These are phyloP conservation scores for Cicer bijugum DNA, from an alignment of 306 rosid species.

Conservation along the genomic window DNA sequence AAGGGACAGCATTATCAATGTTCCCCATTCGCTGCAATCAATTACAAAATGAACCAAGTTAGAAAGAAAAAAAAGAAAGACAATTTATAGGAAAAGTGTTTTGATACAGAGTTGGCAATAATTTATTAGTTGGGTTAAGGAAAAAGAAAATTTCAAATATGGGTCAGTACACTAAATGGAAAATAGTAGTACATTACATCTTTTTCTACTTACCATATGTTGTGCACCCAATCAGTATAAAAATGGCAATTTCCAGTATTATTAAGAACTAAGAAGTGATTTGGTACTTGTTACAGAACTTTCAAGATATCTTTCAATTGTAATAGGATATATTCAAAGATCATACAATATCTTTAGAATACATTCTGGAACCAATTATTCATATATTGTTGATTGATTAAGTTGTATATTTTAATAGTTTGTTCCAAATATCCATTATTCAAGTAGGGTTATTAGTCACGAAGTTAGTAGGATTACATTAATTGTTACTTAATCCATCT, in stretches of 20 bases:
- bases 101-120: not conserved
- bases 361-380: not conserved
- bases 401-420: not conserved
- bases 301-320: constrained; percentile 9
- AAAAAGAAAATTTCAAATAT: constrained; percentile 13
- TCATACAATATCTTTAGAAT: not conserved
- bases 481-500: too few species aligned
- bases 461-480: too few species aligned
- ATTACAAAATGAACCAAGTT: constrained; percentile 44
- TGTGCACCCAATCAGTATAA: constrained; percentile 4
- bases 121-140: constrained; percentile 30
- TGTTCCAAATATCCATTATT: not conserved
- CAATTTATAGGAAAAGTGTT: constrained; percentile 17
- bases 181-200: constrained; percentile 17
- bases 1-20: constrained; percentile 82
- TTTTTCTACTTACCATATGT: constrained; percentile 8
- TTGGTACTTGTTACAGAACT: constrained; percentile 6
- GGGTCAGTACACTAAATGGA: constrained; percentile 20
- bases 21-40: constrained; percentile 92
- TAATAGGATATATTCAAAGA: not conserved
- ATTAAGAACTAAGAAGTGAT: not conserved
- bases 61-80: constrained; percentile 29
- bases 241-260: constrained; percentile 17
- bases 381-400: not conserved
- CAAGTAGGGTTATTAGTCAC: not conserved